A percentile compares a stretch with the other conserved stretches of the same genome.
phyloP scores from a whole-genome alignment of 2,329 filamentous ascomycete genomes.

The Penicillium sp. region DNA sequence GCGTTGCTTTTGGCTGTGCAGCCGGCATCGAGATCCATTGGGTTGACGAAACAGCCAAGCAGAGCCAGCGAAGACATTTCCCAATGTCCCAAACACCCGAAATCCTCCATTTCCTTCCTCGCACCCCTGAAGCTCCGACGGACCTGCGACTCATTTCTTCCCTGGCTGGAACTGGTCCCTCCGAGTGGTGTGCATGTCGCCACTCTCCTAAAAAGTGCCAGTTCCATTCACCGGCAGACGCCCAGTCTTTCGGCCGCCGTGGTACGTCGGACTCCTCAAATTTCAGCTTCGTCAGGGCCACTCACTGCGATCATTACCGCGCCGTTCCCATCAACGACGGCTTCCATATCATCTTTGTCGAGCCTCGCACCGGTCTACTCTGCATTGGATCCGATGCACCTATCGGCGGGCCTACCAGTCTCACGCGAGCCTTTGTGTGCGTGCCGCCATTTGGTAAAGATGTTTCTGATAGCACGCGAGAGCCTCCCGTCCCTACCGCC shows the following conservation, averaged over 20 bases:
- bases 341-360: slow-evolving; percentile 60
- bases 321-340: slow-evolving; percentile 63
- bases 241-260: slow-evolving; percentile 27
- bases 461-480: slow-evolving; percentile 7
- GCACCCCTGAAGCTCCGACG: slow-evolving; percentile 48
- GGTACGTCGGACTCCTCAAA: slow-evolving; percentile 16
- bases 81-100: slow-evolving; percentile 42
- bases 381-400: slow-evolving; percentile 61
- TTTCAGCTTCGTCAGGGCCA: slow-evolving; percentile 39
- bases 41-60: slow-evolving; percentile 46
- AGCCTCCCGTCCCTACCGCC: slow-evolving; percentile 43
- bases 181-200: slow-evolving; percentile 32
- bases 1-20: slow-evolving; percentile 62
- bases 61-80: slow-evolving; percentile 37
- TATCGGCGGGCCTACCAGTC: slow-evolving; percentile 53
- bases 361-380: slow-evolving; percentile 53
- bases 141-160: slow-evolving; percentile 62
- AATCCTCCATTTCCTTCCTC: slow-evolving; percentile 55
- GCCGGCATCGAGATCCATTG: slow-evolving; percentile 62
- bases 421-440: slow-evolving; percentile 58
- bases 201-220: slow-evolving; percentile 23
- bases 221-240: slow-evolving; percentile 28
- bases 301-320: slow-evolving; percentile 56
- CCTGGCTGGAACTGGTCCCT: slow-evolving; percentile 42
- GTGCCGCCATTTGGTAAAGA: slow-evolving; percentile 35